Percentiles rank a stretch among this genome's conserved stretches.
Evolutionary conservation across 2,329 filamentous ascomycete species (phyloP).

Genomic region (Parascedosporium putredinis): DNA sequence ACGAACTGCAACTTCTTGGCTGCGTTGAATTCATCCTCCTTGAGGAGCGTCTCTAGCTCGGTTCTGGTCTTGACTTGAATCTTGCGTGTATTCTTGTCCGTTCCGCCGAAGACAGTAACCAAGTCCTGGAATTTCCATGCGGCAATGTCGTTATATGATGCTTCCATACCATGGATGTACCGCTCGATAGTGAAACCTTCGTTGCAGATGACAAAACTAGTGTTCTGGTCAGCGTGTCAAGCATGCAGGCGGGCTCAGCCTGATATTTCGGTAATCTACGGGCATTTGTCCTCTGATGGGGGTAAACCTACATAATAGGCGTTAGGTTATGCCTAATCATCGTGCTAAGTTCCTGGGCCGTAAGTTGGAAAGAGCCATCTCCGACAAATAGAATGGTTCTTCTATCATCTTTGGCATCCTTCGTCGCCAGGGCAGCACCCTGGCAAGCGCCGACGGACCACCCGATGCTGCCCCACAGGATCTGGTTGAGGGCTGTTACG

Average conservation of each 20-base stretch:
- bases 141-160: constrained; percentile 69
- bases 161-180: constrained; percentile 75
- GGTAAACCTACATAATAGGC: constrained; percentile 56
- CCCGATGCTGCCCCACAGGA: constrained; percentile 59
- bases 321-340: constrained; percentile 68
- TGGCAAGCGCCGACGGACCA: constrained; percentile 50
- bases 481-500: constrained; percentile 74
- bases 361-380: constrained; percentile 79
- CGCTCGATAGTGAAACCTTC: constrained; percentile 85
- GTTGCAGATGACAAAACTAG: constrained; percentile 72
- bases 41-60: constrained; percentile 56
- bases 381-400: constrained; percentile 81
- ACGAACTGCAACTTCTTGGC: constrained; percentile 55
- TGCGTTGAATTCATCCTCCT: constrained; percentile 51
- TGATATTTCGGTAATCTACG: not conserved
- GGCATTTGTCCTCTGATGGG: not conserved
- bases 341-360: constrained; percentile 72
- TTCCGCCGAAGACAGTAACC: constrained; percentile 56
- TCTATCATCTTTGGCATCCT: constrained; percentile 45
- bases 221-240: constrained; percentile 13
- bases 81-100: constrained; percentile 40
- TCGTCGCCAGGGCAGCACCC: constrained; percentile 62
- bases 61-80: constrained; percentile 60
- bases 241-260: too few relatives aligned
- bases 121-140: constrained; percentile 64